Base-by-base conservation (phyloP, 23 red algal species). In the Gracilaria caudata region DNA sequence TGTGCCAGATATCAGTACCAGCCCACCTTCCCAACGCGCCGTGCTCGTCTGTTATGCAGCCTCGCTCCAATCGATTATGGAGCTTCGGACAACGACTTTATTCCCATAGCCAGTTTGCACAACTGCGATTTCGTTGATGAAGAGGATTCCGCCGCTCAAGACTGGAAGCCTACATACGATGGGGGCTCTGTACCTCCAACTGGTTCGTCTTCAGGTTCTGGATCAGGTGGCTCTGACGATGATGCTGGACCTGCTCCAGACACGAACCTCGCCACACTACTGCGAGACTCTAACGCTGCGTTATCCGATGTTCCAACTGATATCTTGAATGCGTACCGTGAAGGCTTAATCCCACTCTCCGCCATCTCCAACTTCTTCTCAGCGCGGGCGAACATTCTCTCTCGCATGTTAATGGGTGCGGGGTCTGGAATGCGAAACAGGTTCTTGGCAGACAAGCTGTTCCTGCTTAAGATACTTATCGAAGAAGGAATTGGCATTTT, bases 401-500 rank as follows among this genome's bases (percentile, higher is more conserved):
- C 73, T 46, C 90, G 95, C 28, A 25, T 91, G 30, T 72, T 98
- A 30, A 94, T 98, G 90, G 66, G 64, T 53, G 68, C 81, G 14
- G 77, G 86, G 19, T 76, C 81, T 20, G 95, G 85, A 2, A 93
- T 98, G 96, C 86, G 96, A 3, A 92, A 93, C 70, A 80, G 97
- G 8, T 95, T 99, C 54, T 76, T 99, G 21, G 97, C 97, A 28
- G 97, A 99, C 61, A 86, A 94, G 60, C 85, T 95, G 40, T 99
- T 99, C 64, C 51, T 95, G 53, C 73, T 92, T 56, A 99, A 99
- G 79, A 96, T 99, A 36, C 45, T 90, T 17, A 96, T 99, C 65
- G 97, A 99, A 64, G 93, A 99, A 82, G 93, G 83, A 10, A 91
- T 99, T 25, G 97, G 97, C 29, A 64, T 99, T 59, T 93, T 86